Evolutionary conservation across 441 rosid genomes (phyloP), one percentile per base, ranked within the genome.

Genomic region (Arabidopsis lyrata): DNA sequence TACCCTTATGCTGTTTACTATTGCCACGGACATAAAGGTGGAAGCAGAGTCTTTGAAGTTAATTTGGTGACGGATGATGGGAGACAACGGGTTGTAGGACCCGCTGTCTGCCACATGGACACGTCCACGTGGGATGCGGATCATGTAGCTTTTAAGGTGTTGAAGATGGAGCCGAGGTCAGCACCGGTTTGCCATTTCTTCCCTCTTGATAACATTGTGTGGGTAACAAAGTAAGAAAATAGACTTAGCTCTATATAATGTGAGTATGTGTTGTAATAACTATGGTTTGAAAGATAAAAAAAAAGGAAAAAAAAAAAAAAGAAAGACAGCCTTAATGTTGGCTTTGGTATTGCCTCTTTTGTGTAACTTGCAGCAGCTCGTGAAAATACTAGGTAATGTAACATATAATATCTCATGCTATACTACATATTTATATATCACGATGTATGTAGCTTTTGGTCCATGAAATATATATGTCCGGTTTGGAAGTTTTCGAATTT

Each of bases 141-240:
- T 34, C 90, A 88, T 47, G 81, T 68, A 15, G 85, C 95, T 7
- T 94, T 94, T 72, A 88, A 74, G 1, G 78, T 88, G 52, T 86
- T 90, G 3, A 77, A 73, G 32, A 66, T 88, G 14, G 14, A 84
- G 44, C 92, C 91, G 0, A 76, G 95, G 35, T 72, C 83, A 0
- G 77, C 81, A 62, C 90, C 96, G 0, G 97, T 94, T 16, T 94
- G 96, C 58, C 96, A 94, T 64, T 79, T 90, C 81, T 83, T 91
- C 72, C 96, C 91, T 4, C 63, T 75, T 0, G 89, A 86, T 66
- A 82, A 84, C 68, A 60, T 91, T 13, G 85, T 90, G 49, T 90
- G 95, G 95, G 81, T 84, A 13, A 12, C 73, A 29, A 72, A 71
- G 39, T 72, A 63, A 39, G 41, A 27, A 15, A 11, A 3, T 1